phyloP scores from a whole-genome alignment of 1,284 basidiomycete genomes.

The Tilletia indica region DNA sequence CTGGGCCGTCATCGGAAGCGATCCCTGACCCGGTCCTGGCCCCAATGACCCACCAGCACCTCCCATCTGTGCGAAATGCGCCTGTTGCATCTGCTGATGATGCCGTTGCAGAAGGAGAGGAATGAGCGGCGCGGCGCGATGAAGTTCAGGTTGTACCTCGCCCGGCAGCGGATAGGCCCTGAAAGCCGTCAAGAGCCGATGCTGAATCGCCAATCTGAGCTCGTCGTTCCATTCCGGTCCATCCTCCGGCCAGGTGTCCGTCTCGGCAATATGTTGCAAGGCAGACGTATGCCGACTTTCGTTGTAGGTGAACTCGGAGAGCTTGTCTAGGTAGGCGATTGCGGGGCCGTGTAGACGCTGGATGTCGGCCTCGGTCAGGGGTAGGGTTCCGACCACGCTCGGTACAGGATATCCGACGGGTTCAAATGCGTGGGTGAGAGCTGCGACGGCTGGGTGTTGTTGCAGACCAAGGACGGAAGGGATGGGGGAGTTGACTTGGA shows the following conservation, averaged over 20 bases:
- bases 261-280: neutral
- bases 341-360: neutral
- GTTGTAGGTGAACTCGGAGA: neutral
- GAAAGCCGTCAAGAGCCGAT: conserved; percentile 3
- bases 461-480: neutral
- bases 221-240: conserved; percentile 8
- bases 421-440: too few relatives aligned
- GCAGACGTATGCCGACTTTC: neutral
- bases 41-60: too few relatives aligned
- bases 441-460: neutral
- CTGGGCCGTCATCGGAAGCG: too few relatives aligned
- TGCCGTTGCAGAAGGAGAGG: conserved; percentile 1
- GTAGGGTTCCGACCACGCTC: neutral
- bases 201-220: neutral
- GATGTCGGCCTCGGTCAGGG: neutral
- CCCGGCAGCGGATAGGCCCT: neutral
- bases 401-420: neutral
- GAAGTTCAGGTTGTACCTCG: conserved; percentile 2
- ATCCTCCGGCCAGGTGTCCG: neutral
- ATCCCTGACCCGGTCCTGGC: too few relatives aligned
- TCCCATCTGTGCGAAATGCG: neutral
- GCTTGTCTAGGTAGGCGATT: neutral
- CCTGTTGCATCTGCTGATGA: conserved; percentile 1
- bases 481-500: neutral
- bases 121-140: conserved; percentile 3